These are phyloP conservation scores for Populus pruinosa DNA, from an alignment of 345 rosid genomes.

Conservation along the genomic window DNA sequence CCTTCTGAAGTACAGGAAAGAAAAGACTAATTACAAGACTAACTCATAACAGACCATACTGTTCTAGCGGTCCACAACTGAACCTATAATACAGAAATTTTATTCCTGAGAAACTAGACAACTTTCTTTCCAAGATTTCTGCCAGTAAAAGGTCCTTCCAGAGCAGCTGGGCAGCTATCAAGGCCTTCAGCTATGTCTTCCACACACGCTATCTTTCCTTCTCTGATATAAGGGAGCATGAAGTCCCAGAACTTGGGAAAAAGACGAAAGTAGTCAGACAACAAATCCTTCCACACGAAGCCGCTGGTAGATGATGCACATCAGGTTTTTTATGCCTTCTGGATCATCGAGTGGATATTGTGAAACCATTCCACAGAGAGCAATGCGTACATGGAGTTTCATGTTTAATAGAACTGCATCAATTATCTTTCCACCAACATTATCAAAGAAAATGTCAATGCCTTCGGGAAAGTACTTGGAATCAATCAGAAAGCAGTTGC, in stretches of 20 bases:
- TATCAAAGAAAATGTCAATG: conserved; percentile 7
- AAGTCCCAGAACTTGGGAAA: conserved; percentile 8
- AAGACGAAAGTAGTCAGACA: background rate
- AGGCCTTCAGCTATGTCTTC: conserved; percentile 16
- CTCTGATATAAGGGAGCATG: conserved; percentile 7
- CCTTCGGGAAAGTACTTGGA: conserved; percentile 14
- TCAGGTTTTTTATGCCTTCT: conserved; percentile 7
- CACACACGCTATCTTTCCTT: background rate
- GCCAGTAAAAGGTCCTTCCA: conserved; percentile 8
- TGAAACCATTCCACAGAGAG: conserved; percentile 11
- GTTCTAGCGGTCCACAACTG: too few relatives aligned
- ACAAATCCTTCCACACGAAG: conserved; percentile 5
- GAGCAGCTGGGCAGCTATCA: conserved; percentile 16
- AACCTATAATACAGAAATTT: too few relatives aligned
- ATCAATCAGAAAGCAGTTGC: too few relatives aligned
- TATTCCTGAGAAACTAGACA: too few relatives aligned
- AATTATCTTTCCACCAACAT: conserved; percentile 15
- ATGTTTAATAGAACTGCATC: conserved; percentile 10
- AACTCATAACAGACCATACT: too few relatives aligned
- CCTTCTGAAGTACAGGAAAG: too few relatives aligned
- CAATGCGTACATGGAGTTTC: conserved; percentile 10
- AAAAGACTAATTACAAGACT: too few relatives aligned
- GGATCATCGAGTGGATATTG: conserved; percentile 3
- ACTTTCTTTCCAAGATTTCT: background rate
- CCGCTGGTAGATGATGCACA: background rate